Conservation (phyloP, 352 stramenopile species). For the Globisporangium carolinianum region DNA sequence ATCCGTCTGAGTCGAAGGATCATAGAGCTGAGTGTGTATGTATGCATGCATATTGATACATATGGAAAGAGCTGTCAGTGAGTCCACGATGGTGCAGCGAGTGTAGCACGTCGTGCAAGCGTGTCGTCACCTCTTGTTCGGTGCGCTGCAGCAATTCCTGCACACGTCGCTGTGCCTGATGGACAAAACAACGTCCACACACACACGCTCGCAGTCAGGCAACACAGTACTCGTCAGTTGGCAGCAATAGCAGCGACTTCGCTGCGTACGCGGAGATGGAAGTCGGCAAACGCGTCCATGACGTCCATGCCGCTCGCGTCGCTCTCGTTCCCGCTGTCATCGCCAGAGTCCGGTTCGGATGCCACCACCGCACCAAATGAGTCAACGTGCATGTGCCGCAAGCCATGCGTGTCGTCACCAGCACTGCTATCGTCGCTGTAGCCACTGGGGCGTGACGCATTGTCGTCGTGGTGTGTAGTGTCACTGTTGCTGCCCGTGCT, state of each 20-base stretch:
- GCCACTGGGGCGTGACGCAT: neutral
- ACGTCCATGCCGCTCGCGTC: constrained; percentile 11
- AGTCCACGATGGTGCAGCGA: neutral
- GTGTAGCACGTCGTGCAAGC: neutral
- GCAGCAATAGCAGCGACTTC: neutral
- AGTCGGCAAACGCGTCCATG: constrained; percentile 45
- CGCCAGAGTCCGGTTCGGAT: neutral
- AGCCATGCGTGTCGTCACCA: neutral
- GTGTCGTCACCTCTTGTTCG: constrained; percentile 13
- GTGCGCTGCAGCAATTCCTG: constrained; percentile 28
- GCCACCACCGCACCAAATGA: neutral
- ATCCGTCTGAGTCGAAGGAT: neutral
- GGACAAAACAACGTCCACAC: too few relatives aligned
- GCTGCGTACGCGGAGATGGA: constrained; percentile 31
- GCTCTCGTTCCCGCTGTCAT: neutral
- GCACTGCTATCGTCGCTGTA: neutral
- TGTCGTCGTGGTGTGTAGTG: neutral
- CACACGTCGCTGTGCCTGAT: constrained; percentile 33
- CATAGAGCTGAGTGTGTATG: constrained; percentile 1
- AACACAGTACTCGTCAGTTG: neutral
- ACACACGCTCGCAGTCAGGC: too few relatives aligned
- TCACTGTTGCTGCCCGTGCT: neutral
- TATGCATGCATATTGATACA: neutral
- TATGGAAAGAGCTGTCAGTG: neutral
- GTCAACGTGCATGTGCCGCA: neutral